Base-by-base conservation (phyloP, 148 eudicot species). In the Spergularia marina region DNA sequence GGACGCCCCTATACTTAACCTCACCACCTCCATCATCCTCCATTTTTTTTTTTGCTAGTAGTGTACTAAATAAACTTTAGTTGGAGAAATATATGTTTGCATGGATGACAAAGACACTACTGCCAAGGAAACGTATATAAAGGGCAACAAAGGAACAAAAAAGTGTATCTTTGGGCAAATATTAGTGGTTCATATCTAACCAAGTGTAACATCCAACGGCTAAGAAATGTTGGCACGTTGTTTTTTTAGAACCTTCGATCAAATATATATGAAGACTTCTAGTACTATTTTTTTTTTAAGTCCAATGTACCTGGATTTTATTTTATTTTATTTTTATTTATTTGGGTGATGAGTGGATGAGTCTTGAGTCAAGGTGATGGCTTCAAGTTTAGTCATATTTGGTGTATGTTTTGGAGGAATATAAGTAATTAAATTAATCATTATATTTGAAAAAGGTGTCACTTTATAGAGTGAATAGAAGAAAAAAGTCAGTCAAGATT, bases 1-100 rank as follows among this genome's bases (percentile, higher is more conserved):
- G 72, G 0, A 92, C 97, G 7, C 94, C 97, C 69, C 94, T 67
- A 68, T 90, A 92, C 77, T 88, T 92, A 0, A 89, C 77, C 66
- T 86, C 90, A 3, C 44, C 86, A 7, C 82, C 82, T 60, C 68
- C 85, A 58, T 57, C 86, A 74, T 57, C 77, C 80, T 73, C 78
- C 86, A 61, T 73, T 57, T 65, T 75, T 47, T 55, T 16, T 53
- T 41, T n/a, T 9, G 14, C 49, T 5, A 18, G 17, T 8, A 12
- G 5, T 18, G 3, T 51, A 30, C 10, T 34, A 4, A 4, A 7
- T 76, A 23, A n/a, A 39, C 10, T 53, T 59, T 2, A 25, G 12
- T 7, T 23, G 55, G 23, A 44, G 49, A 6, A 44, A 44, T 44
- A 44, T 44, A 44, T 44, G 23, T 54, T 72, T 74, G 78, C 72